A percentile compares a stretch with the other conserved stretches of the same genome.
phyloP scores from a whole-genome alignment of 2,329 filamentous ascomycete genomes.

The Coniella lustricola region DNA sequence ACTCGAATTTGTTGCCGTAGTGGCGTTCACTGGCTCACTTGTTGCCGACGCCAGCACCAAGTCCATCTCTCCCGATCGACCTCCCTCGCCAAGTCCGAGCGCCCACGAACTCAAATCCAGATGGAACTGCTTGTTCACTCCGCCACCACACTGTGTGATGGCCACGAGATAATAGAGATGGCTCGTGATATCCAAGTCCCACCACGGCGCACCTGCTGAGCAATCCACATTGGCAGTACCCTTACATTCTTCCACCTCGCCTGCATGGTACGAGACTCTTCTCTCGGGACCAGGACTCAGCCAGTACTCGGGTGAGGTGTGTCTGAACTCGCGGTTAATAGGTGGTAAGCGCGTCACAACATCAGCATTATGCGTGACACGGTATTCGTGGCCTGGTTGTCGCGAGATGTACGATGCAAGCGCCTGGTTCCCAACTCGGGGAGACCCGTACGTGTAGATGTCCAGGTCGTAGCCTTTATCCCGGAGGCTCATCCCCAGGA shows the following conservation, averaged over 20 bases:
- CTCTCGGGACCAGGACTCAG: constrained; percentile 25
- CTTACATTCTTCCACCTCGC: constrained; percentile 3
- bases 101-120: no score
- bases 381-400: constrained; percentile 44
- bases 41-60: background rate
- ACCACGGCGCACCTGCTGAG: constrained; percentile 7
- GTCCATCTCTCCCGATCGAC: background rate
- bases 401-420: constrained; percentile 47
- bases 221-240: constrained; percentile 3
- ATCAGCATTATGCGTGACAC: constrained; percentile 61
- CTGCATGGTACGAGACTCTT: constrained; percentile 1
- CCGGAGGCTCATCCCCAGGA: constrained; percentile 52
- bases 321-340: constrained; percentile 51
- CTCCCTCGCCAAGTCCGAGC: background rate
- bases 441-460: constrained; percentile 60
- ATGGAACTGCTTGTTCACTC: no score
- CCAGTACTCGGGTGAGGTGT: constrained; percentile 65
- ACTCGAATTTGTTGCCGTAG: constrained; percentile 3
- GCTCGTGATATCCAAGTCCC: constrained; percentile 1
- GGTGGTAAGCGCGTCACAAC: constrained; percentile 62
- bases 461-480: constrained; percentile 39
- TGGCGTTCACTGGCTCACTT: background rate
- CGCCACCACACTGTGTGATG: constrained; percentile 3
- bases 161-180: constrained; percentile 9
- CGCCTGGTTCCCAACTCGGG: constrained; percentile 56